A percentile compares a stretch with the other conserved stretches of the same genome.
Evolutionary conservation across 495 filamentous ascomycete genomes (phyloP).

Genomic region (Rhypophila decipiens): DNA sequence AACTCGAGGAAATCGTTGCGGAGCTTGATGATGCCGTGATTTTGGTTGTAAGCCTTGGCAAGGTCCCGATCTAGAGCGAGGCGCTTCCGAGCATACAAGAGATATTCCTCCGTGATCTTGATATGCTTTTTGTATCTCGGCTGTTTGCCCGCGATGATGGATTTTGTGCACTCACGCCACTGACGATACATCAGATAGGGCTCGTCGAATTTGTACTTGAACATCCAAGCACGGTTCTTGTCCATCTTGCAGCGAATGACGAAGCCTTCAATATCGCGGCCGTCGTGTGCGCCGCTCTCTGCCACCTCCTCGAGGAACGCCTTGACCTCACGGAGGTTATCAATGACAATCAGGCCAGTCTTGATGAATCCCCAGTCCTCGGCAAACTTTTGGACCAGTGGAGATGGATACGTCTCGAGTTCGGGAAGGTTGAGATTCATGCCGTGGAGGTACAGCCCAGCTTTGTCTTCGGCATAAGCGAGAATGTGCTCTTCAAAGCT

Average conservation of each 20-base stretch:
- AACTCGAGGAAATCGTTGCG: conserved; percentile 78
- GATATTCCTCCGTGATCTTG: conserved; percentile 86
- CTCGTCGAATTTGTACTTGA: conserved; percentile 99
- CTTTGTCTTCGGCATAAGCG: conserved; percentile 73
- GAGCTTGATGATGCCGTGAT: conserved; percentile 94
- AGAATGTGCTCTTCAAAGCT: conserved; percentile 95
- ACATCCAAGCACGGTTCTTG: conserved; percentile 77
- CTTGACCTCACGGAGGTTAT: conserved; percentile 66
- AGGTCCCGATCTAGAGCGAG: conserved; percentile 59
- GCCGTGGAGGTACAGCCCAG: conserved; percentile 91
- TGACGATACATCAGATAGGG: conserved; percentile 97
- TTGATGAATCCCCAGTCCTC: conserved; percentile 92
- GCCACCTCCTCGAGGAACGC: conserved; percentile 75
- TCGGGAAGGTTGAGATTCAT: conserved; percentile 90
- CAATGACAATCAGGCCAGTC: conserved; percentile 69
- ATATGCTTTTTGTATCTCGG: conserved; percentile 80
- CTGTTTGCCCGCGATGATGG: conserved; percentile 67
- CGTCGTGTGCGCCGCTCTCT: conserved; percentile 79
- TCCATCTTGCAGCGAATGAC: conserved; percentile 81
- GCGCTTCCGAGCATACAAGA: conserved; percentile 68
- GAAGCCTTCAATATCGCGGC: conserved; percentile 92
- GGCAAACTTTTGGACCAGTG: conserved; percentile 79
- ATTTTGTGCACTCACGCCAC: conserved; percentile 95
- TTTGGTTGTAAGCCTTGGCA: conserved; percentile 62
- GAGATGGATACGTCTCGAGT: conserved; percentile 75